Conservation (phyloP, 306 rosid genomes). For the Vigna trinervia region DNA sequence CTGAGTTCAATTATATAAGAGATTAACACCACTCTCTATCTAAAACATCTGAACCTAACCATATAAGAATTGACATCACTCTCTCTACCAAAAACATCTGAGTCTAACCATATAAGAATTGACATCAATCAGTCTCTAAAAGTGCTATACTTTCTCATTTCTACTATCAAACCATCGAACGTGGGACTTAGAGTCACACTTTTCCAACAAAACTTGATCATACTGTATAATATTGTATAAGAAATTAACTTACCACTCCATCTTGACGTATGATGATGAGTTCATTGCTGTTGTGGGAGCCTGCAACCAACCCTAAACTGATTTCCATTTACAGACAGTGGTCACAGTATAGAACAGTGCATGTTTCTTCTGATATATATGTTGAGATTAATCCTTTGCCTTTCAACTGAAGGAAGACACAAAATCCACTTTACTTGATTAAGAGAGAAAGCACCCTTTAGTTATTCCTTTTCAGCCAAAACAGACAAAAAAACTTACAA, state of each 20-base stretch:
- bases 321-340: slow-evolving; percentile 47
- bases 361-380: not conserved
- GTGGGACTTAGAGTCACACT: too few relatives aligned
- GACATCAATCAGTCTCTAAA: too few relatives aligned
- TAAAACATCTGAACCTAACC: too few relatives aligned
- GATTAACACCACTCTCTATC: too few relatives aligned
- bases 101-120: too few relatives aligned
- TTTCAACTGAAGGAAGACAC: slow-evolving; percentile 54
- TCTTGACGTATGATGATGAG: slow-evolving; percentile 64
- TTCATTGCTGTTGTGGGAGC: slow-evolving; percentile 72
- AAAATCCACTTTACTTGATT: slow-evolving; percentile 50
- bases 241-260: slow-evolving; percentile 12
- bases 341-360: not conserved
- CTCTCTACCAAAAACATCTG: too few relatives aligned
- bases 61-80: too few relatives aligned
- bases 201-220: too few relatives aligned
- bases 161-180: too few relatives aligned
- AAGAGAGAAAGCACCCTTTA: slow-evolving; percentile 41
- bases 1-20: too few relatives aligned
- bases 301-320: slow-evolving; percentile 65
- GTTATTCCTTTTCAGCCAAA: slow-evolving; percentile 38
- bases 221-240: too few relatives aligned
- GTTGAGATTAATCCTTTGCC: slow-evolving; percentile 35
- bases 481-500: not conserved
- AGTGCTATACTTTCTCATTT: too few relatives aligned